A percentile compares a stretch with the other conserved stretches of the same genome.
These are phyloP conservation scores for Hypoxylon lienhwacheense DNA, from an alignment of 495 filamentous ascomycete species.

Conservation along the genomic window DNA sequence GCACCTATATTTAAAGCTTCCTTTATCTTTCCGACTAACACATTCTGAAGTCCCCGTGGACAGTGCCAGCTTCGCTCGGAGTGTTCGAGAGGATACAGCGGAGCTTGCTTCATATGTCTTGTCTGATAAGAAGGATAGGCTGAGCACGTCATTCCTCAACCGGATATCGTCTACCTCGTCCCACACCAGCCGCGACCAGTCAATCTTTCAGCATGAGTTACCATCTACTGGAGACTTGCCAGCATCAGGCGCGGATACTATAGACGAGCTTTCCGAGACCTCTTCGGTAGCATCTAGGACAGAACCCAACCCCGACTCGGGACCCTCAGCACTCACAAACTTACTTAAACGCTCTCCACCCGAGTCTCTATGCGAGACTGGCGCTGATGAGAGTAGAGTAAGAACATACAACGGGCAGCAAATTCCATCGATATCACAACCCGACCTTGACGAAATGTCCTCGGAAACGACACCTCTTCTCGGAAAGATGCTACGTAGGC, in stretches of 20 bases:
- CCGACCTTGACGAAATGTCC: conserved; percentile 15
- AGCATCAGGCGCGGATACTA: conserved; percentile 43
- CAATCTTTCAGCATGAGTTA: conserved; percentile 23
- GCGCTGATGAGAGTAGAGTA: not conserved
- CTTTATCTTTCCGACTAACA: conserved; percentile 24
- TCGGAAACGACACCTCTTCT: conserved; percentile 47
- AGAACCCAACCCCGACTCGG: conserved; percentile 40
- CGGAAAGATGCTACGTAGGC: conserved; percentile 30
- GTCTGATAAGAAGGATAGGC: conserved; percentile 58
- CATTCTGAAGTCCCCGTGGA: conserved; percentile 54
- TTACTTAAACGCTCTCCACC: conserved; percentile 62
- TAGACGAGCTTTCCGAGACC: conserved; percentile 66
- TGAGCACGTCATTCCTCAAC: conserved; percentile 45
- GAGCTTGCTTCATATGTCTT: conserved; percentile 87
- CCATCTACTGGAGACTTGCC: conserved; percentile 15
- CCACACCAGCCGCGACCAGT: conserved; percentile 34
- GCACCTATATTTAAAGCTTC: conserved; percentile 13
- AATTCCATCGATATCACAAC: conserved; percentile 13
- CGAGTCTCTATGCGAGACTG: conserved; percentile 24
- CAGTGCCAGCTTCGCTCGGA: conserved; percentile 69
- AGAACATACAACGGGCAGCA: not conserved
- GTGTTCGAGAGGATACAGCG: conserved; percentile 86
- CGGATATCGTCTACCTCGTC: conserved; percentile 42
- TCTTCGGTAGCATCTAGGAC: conserved; percentile 49
- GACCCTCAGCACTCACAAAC: conserved; percentile 63